A percentile compares a stretch with the other conserved stretches of the same genome.
These are phyloP conservation scores for Spinacia oleracea DNA, from an alignment of 179 eudicot species.

Conservation along the genomic window DNA sequence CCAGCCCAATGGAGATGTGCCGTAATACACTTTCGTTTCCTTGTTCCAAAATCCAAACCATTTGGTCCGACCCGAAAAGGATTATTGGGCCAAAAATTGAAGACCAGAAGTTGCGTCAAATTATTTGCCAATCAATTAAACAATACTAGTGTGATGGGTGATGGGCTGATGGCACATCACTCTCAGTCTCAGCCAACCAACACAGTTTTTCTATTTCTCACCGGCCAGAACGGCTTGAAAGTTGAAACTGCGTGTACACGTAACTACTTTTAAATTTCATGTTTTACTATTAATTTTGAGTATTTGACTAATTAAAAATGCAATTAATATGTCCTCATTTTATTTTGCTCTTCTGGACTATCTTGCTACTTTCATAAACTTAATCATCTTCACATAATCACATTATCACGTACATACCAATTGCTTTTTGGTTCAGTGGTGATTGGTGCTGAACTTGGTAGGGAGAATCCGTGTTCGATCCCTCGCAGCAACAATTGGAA, in stretches of 20 bases:
- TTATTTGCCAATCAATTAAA: background rate
- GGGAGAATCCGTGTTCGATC: no score
- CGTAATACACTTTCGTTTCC: background rate
- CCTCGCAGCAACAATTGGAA: no score
- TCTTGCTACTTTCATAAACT: no score
- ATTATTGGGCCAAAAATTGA: slow-evolving; percentile 7
- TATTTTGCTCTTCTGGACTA: background rate
- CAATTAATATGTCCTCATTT: no score
- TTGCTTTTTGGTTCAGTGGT: no score
- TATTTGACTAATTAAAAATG: background rate
- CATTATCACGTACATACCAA: no score
- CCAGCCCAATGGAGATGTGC: no score
- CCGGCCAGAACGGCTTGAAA: background rate
- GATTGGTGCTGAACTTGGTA: no score
- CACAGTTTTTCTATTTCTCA: background rate
- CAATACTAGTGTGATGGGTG: background rate
- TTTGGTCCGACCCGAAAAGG: background rate
- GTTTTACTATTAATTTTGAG: slow-evolving; percentile 1
- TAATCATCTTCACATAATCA: no score
- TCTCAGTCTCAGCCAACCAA: slow-evolving; percentile 20
- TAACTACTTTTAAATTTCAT: background rate
- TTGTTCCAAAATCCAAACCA: background rate
- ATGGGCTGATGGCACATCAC: slow-evolving; percentile 14
- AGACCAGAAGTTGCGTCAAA: slow-evolving; percentile 1
- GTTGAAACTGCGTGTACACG: background rate